Evolutionary conservation across 768 basidiomycete species (phyloP), one percentile per base, ranked within the genome.

Genomic region (Mycena galopus): DNA sequence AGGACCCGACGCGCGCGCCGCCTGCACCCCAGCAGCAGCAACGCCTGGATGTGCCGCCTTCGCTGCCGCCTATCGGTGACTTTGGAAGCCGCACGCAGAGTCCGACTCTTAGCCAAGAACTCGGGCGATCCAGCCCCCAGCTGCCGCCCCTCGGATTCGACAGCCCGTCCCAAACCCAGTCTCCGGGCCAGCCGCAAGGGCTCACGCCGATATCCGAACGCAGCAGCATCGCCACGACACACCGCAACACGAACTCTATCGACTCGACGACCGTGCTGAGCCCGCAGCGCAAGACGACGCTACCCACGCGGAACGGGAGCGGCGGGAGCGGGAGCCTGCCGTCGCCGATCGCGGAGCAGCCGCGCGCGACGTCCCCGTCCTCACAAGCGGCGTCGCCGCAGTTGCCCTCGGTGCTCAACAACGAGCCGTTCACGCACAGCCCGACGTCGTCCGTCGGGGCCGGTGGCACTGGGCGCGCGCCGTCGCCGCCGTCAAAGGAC

Each of bases 121-220:
- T 16, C 23, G 50, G 50, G 17, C 71, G 39, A 21, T 32, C 58
- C 32, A 82, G 85, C 14, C 83, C 88, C 14, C 91, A 91, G 69
- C 81, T 94, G n/a, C 93, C 93, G 7, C 88, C 90, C 11, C 81
- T 94, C 39, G 83, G 77, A 74, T 90, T 93, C 68, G 72, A 65
- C 16, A 32, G n/a, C 19, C n/a, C 21, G 57, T 35, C 17, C 32
- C 56, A 47, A 35, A 27, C 9, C 44, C 61, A 19, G 44, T 23
- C 7, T 9, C 1, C 4, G 19, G 16, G 9, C 8, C 21, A 51
- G 11, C 21, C 42, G n/a, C 42, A 29, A 10, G 44, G 44, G 30
- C 44, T 94, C 68, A 89, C 93, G 3, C 92, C 93, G 10, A 94
- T 94, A 71, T 90, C 90, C 3, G 94, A 95, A 78, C 77, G 80